Percentiles rank a stretch among this genome's conserved stretches.
Evolutionary conservation across 768 basidiomycete species (phyloP).

Genomic region (Tylopilus cervinicoccineus): DNA sequence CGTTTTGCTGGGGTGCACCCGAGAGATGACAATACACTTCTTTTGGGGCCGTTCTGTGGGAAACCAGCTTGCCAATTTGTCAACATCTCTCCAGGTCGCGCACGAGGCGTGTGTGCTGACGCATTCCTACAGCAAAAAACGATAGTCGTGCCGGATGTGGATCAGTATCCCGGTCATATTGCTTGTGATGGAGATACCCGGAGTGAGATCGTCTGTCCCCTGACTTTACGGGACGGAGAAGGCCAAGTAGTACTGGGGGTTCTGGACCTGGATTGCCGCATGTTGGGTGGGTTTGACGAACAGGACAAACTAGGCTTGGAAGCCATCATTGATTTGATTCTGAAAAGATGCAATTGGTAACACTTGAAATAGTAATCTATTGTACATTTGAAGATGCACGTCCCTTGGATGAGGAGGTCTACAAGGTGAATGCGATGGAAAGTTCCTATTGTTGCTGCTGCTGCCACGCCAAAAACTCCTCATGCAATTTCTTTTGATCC

Average conservation of each 20-base stretch:
- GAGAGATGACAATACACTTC: constrained; percentile 30
- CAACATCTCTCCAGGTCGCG: constrained; percentile 45
- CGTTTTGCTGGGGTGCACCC: constrained; percentile 16
- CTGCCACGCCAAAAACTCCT: constrained; percentile 63
- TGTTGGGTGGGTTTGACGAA: constrained; percentile 63
- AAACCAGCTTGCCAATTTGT: constrained; percentile 91
- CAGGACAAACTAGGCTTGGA: constrained; percentile 78
- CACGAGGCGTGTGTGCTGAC: constrained; percentile 83
- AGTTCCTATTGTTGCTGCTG: constrained; percentile 20
- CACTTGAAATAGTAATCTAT: constrained; percentile 11
- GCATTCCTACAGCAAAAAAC: constrained; percentile 57
- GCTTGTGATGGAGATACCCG: constrained; percentile 90
- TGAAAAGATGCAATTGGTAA: constrained; percentile 65
- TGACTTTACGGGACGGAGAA: constrained; percentile 40
- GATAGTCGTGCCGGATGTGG: constrained; percentile 73
- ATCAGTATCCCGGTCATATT: constrained; percentile 86
- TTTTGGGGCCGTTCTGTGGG: constrained; percentile 85
- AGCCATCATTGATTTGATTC: constrained; percentile 62
- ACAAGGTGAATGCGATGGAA: neutral
- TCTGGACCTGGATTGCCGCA: constrained; percentile 85
- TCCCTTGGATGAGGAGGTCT: neutral
- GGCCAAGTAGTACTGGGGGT: constrained; percentile 47
- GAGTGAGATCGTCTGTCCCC: constrained; percentile 86
- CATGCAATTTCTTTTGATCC: constrained; percentile 73
- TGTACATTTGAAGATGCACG: neutral